These are phyloP conservation scores for Solanum hybrid DNA, from an alignment of 305 asterid species.

Conservation along the genomic window DNA sequence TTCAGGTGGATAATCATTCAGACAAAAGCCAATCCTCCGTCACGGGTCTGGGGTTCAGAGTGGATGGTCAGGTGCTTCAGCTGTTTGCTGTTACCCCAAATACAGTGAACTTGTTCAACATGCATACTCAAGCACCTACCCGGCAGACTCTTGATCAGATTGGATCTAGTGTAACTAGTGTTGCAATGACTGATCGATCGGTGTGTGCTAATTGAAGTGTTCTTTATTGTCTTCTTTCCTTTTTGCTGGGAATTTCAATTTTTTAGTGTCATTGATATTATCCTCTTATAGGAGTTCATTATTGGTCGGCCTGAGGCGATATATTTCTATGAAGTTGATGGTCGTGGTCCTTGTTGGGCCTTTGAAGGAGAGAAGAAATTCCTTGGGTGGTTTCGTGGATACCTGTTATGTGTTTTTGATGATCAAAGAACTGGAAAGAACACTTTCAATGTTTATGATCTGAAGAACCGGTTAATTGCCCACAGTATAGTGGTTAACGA, in stretches of 20 bases:
- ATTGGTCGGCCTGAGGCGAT: constrained; percentile 95
- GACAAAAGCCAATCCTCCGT: constrained; percentile 41
- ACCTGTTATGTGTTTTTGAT: constrained; percentile 75
- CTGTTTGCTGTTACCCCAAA: constrained; percentile 86
- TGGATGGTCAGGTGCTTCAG: constrained; percentile 76
- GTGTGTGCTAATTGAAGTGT: constrained; percentile 31
- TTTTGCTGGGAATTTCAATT: not conserved
- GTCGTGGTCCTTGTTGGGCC: constrained; percentile 99
- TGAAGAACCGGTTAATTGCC: constrained; percentile 87
- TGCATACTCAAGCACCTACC: constrained; percentile 53
- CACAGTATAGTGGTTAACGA: constrained; percentile 66
- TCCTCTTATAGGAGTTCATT: constrained; percentile 63
- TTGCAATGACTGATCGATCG: constrained; percentile 86
- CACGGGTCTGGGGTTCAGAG: constrained; percentile 77
- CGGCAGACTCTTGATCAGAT: constrained; percentile 79
- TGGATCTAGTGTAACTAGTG: constrained; percentile 76
- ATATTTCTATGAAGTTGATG: constrained; percentile 92
- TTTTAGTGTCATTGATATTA: not conserved
- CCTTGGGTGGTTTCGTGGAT: constrained; percentile 95
- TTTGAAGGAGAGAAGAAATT: constrained; percentile 95
- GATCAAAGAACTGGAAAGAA: constrained; percentile 73
- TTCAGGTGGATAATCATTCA: constrained; percentile 53
- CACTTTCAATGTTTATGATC: constrained; percentile 75
- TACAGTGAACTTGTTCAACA: constrained; percentile 77
- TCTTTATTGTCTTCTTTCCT: not conserved